Conservation (phyloP, 1,139 yeast genomes). For the Yamadazyma spencermartinsiae region DNA sequence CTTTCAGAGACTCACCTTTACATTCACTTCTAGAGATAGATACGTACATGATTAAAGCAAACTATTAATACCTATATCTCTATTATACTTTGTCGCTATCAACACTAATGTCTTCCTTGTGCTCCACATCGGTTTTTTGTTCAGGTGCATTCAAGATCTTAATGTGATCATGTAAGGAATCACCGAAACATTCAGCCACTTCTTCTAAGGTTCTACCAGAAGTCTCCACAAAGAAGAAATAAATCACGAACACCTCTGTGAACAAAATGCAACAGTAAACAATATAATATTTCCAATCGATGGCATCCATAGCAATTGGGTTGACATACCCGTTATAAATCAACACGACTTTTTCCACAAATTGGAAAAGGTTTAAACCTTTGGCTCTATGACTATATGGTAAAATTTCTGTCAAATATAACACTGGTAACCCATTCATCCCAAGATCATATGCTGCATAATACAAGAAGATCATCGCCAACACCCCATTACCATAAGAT, state of each 20-base stretch:
- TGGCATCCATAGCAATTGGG: constrained; percentile 58
- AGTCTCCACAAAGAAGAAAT: constrained; percentile 49
- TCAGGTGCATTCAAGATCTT: not conserved
- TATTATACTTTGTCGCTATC: not conserved
- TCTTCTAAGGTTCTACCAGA: constrained; percentile 53
- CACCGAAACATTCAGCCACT: constrained; percentile 46
- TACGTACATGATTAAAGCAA: too few relatives aligned
- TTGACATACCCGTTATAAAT: constrained; percentile 45
- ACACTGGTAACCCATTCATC: constrained; percentile 38
- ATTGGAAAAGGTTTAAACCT: constrained; percentile 35
- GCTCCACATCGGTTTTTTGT: not conserved
- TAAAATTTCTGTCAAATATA: constrained; percentile 41
- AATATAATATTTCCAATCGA: constrained; percentile 60
- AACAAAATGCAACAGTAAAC: constrained; percentile 44
- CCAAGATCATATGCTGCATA: constrained; percentile 36
- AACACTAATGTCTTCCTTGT: constrained; percentile 25
- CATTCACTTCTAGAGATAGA: too few relatives aligned
- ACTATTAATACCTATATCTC: too few relatives aligned
- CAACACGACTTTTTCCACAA: constrained; percentile 24
- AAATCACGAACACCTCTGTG: constrained; percentile 35
- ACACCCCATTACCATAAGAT: constrained; percentile 39
- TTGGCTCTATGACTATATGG: constrained; percentile 46
- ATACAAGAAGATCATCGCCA: constrained; percentile 46
- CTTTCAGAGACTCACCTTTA: too few relatives aligned
- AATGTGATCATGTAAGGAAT: constrained; percentile 8